Conservation (phyloP, 1,284 basidiomycete genomes). For the Ceraceosorus bombacis region DNA sequence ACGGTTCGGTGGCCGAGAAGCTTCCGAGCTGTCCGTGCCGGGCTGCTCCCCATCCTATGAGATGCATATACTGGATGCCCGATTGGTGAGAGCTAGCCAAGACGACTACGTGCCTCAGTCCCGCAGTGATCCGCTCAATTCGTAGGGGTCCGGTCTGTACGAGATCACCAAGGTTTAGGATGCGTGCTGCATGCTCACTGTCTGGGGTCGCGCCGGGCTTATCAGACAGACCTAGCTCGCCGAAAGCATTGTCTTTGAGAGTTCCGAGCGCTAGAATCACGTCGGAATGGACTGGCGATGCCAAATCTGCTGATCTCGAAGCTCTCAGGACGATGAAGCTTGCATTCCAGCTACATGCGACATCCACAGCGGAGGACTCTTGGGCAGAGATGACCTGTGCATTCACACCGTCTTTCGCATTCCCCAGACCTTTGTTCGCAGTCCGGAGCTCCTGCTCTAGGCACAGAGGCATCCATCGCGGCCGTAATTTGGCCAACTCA, state of each 20-base stretch:
- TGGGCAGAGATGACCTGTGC: neutral
- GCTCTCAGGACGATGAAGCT: neutral
- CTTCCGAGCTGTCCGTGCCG: neutral
- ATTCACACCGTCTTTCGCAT: too few species aligned
- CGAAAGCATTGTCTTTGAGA: neutral
- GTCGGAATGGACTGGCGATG: too few species aligned
- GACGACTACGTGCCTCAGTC: neutral
- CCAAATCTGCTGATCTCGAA: neutral
- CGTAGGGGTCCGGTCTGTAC: neutral
- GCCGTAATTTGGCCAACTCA: neutral
- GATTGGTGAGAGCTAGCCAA: neutral
- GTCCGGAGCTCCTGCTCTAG: too few species aligned
- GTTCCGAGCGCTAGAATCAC: neutral
- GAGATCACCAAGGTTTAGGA: neutral
- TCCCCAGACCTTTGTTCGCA: too few species aligned
- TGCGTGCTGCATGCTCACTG: neutral
- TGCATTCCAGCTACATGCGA: neutral
- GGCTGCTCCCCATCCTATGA: neutral
- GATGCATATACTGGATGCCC: neutral
- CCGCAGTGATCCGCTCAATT: neutral
- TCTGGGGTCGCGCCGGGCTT: neutral
- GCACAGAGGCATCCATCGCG: too few species aligned
- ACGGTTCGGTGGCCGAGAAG: neutral
- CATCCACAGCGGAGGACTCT: neutral
- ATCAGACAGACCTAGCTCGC: neutral